Evolutionary conservation across 495 filamentous ascomycete species (phyloP).

Genomic region (Aspergillus sparsus): DNA sequence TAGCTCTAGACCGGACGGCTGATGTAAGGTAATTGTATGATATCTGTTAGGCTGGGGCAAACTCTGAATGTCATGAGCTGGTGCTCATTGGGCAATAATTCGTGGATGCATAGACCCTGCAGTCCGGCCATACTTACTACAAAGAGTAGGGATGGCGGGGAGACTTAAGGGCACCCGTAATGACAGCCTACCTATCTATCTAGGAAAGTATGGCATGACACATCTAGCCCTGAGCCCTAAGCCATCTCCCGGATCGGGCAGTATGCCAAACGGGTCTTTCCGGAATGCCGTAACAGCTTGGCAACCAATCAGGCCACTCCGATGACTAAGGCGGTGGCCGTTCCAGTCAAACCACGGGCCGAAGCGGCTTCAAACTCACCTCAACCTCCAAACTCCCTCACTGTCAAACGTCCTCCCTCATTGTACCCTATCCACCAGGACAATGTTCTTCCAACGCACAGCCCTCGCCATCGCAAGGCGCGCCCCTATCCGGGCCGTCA

Average conservation of each 20-base stretch:
- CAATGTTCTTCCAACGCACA: slow-evolving; percentile 85
- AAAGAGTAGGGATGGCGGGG: background rate
- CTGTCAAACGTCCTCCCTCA: slow-evolving; percentile 40
- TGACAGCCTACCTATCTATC: background rate
- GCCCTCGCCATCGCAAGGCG: slow-evolving; percentile 72
- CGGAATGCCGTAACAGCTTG: slow-evolving; percentile 26
- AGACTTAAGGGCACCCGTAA: no score
- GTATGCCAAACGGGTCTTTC: slow-evolving; percentile 26
- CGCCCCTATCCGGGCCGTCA: slow-evolving; percentile 59
- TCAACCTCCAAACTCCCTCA: slow-evolving; percentile 42
- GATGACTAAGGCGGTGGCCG: slow-evolving; percentile 37
- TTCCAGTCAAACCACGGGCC: slow-evolving; percentile 35
- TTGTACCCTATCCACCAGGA: slow-evolving; percentile 34
- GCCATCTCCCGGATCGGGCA: slow-evolving; percentile 23
- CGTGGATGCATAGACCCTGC: background rate
- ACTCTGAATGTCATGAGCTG: slow-evolving; percentile 14
- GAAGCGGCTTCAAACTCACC: slow-evolving; percentile 53
- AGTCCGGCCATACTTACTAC: background rate
- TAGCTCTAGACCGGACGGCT: slow-evolving; percentile 21
- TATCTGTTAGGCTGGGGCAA: slow-evolving; percentile 20
- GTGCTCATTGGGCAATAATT: slow-evolving; percentile 1
- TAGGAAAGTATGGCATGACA: background rate
- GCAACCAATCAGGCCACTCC: slow-evolving; percentile 35
- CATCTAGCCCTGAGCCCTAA: slow-evolving; percentile 37
- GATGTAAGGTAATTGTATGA: slow-evolving; percentile 24